phyloP scores from a whole-genome alignment of 2,329 filamentous ascomycete species.

The Clonostachys sp. region DNA sequence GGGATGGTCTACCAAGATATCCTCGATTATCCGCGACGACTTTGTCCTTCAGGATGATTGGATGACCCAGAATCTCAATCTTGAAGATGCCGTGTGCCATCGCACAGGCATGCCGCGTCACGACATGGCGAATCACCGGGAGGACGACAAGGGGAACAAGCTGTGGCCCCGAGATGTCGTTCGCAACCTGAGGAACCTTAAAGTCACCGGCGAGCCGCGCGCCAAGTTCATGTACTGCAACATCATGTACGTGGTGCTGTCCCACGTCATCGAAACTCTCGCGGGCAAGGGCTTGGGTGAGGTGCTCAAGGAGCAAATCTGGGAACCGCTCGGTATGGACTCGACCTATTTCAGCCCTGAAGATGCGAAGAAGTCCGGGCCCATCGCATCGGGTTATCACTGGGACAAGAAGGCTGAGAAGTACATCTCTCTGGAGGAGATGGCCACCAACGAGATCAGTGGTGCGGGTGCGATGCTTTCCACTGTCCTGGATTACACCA shows the following conservation, averaged over 20 bases:
- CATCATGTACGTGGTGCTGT: constrained; percentile 39
- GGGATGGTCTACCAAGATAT: constrained; percentile 42
- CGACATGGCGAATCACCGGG: constrained; percentile 17
- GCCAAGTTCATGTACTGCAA: constrained; percentile 44
- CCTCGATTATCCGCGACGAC: constrained; percentile 41
- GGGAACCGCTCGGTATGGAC: constrained; percentile 40
- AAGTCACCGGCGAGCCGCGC: constrained; percentile 35
- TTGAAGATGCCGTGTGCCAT: constrained; percentile 14
- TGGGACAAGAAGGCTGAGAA: constrained; percentile 21
- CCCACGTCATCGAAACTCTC: constrained; percentile 38
- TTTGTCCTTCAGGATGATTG: constrained; percentile 42
- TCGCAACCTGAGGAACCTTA: constrained; percentile 38
- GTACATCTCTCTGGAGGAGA: constrained; percentile 8
- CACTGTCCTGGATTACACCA: constrained; percentile 42
- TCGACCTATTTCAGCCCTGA: constrained; percentile 27
- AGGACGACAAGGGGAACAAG: constrained; percentile 17
- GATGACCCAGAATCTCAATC: constrained; percentile 41
- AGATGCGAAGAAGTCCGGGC: constrained; percentile 13
- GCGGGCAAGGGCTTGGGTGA: constrained; percentile 27
- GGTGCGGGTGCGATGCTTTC: constrained; percentile 37
- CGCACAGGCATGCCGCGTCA: constrained; percentile 43
- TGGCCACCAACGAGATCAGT: constrained; percentile 16
- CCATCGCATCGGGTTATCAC: constrained; percentile 35
- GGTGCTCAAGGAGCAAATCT: constrained; percentile 34
- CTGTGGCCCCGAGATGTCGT: constrained; percentile 27